phyloP scores from a whole-genome alignment of 176 grass and related monocot species.

The Eleusine indica region DNA sequence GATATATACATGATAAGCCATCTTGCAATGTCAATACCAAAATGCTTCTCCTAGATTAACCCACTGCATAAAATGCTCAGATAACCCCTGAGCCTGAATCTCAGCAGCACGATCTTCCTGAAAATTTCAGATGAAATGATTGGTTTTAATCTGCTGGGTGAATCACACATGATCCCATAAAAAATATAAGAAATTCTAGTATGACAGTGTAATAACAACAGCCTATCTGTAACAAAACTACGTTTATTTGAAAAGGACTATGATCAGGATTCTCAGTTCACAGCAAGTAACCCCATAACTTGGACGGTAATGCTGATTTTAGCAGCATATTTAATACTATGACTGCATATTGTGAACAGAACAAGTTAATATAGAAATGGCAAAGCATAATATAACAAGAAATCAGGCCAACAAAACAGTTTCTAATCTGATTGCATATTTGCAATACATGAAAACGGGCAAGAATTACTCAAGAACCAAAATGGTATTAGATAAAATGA shows the following conservation, averaged over 20 bases:
- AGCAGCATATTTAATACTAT: neutral
- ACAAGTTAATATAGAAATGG: neutral
- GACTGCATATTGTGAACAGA: neutral
- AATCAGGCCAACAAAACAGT: neutral
- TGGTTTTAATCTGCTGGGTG: slow-evolving; percentile 8
- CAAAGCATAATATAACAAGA: neutral
- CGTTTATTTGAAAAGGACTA: neutral
- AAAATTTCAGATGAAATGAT: slow-evolving; percentile 43
- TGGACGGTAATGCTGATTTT: neutral
- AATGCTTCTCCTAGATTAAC: slow-evolving; percentile 58
- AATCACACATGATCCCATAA: slow-evolving; percentile 21
- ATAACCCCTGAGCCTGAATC: slow-evolving; percentile 49
- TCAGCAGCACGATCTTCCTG: slow-evolving; percentile 34
- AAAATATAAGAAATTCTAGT: neutral
- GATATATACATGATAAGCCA: slow-evolving; percentile 29
- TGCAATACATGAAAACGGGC: neutral
- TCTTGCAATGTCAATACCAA: slow-evolving; percentile 62
- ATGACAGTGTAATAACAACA: neutral
- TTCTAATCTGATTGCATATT: neutral
- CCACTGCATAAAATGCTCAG: slow-evolving; percentile 62
- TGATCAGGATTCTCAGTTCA: neutral
- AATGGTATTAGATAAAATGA: slow-evolving; percentile 7
- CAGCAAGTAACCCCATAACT: neutral
- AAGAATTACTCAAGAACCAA: neutral
- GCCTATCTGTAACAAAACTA: neutral